Percentiles rank a stretch among this genome's conserved stretches.
phyloP scores from a whole-genome alignment of 2,329 filamentous ascomycete genomes.

The Colletotrichum lini region DNA sequence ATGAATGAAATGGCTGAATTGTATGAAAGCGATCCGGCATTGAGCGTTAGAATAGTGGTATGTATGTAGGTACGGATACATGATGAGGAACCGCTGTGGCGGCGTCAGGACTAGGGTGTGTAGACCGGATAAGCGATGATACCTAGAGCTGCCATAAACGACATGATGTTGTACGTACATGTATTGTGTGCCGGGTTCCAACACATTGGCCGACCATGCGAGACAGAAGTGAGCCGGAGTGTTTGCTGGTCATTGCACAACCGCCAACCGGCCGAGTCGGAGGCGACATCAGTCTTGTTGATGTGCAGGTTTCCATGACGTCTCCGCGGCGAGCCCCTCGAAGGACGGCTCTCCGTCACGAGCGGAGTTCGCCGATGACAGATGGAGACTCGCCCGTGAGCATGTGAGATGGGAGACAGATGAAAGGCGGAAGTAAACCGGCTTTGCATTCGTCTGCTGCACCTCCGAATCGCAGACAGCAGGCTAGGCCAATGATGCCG shows the following conservation, averaged over 20 bases:
- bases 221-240: not conserved
- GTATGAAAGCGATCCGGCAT: not conserved
- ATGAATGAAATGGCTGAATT: too few relatives aligned
- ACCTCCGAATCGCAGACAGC: conserved; percentile 35
- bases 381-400: not conserved
- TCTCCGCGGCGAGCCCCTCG: conserved; percentile 20
- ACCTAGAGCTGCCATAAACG: not conserved
- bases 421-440: not conserved
- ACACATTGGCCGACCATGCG: not conserved
- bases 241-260: not conserved
- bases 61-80: not conserved
- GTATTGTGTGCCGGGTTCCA: not conserved
- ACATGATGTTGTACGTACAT: too few relatives aligned
- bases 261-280: conserved; percentile 3
- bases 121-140: not conserved
- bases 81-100: not conserved
- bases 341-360: not conserved
- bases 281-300: conserved; percentile 2
- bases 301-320: not conserved
- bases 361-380: conserved; percentile 32
- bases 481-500: conserved; percentile 23
- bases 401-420: too few relatives aligned
- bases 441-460: conserved; percentile 14
- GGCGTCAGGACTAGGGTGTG: not conserved
- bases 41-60: not conserved